Evolutionary conservation across 2,329 filamentous ascomycete species (phyloP), one percentile per base, ranked within the genome.

Genomic region (Metarhizium rileyi): DNA sequence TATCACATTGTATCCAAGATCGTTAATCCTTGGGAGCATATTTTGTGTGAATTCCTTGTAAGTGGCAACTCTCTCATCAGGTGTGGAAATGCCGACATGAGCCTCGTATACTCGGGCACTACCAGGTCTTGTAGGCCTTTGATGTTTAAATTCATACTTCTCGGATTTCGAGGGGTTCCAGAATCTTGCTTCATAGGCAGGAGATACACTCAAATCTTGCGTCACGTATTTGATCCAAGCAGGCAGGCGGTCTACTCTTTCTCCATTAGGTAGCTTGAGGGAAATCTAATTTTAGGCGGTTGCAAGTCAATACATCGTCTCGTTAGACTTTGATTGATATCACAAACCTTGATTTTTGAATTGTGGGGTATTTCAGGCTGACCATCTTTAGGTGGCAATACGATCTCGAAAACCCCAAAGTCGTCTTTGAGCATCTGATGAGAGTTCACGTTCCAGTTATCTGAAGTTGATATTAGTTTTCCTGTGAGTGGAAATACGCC

Each of bases 201-300:
- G 90, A 9, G 91, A 97, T 23, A 97, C 83, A 10, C 73, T 78
- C 43, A 97, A 76, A 57, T 98, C 90, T 68, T 98, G 93, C 0
- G 91, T 96, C 47, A 96, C 93, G 61, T 95, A 89, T 65, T 85
- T 95, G 73, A 97, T 97, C 93, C 93, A 98, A 26, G 90, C 88
- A 25, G 93, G 93, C 47, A 98, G 73, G 57, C 91, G 83, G 70
- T 97, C 91, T 58, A 91, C 81, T 57, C 84, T 80, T 63, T 93
- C 85, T 52, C 90, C 87, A 35, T 74, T 82, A 12, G 87, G 88
- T 9, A 88, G 78, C 46, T 87, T 81, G 67, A 98, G 78, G 8
- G 90, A 87, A 55, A 95, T 87, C 89, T 94, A 54, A 26, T 35
- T 10, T 38, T 7, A 40, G 1, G 33, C 20, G 10, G 8, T 25